Conservation (phyloP, 139 green algal species). For the Chlorella sorokiniana region DNA sequence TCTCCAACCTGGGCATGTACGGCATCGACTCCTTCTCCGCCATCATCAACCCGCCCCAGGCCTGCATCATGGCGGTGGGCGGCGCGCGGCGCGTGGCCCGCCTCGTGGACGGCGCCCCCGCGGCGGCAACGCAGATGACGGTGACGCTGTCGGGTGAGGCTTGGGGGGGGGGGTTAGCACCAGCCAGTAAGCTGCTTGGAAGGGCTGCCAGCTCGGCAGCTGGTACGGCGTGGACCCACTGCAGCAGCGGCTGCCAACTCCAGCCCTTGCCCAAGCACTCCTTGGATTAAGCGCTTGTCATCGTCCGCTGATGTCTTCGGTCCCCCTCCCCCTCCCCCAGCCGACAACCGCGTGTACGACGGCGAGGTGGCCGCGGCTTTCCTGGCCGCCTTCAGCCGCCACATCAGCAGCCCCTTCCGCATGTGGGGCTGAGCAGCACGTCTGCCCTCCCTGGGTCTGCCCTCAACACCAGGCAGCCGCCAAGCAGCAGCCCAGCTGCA, state of each 20-base stretch:
- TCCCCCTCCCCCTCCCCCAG: slow-evolving; percentile 15
- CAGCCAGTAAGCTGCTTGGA: no score
- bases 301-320: background rate
- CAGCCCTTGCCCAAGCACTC: background rate
- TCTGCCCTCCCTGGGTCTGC: background rate
- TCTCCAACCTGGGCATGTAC: slow-evolving; percentile 96
- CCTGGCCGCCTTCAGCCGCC: slow-evolving; percentile 76
- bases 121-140: slow-evolving; percentile 67
- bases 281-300: no score
- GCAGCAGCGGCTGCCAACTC: no score
- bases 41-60: slow-evolving; percentile 95
- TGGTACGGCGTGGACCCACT: no score
- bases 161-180: no score
- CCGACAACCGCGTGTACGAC: slow-evolving; percentile 89
- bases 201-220: no score
- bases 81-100: slow-evolving; percentile 47
- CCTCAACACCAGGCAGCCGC: no score
- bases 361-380: slow-evolving; percentile 76
- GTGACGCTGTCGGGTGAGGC: slow-evolving; percentile 75
- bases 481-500: no score
- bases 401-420: slow-evolving; percentile 78
- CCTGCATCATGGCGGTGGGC: slow-evolving; percentile 74
- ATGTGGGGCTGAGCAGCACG: slow-evolving; percentile 36
- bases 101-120: slow-evolving; percentile 44
- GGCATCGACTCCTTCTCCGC: slow-evolving; percentile 84